Conservation (phyloP, 2,329 filamentous ascomycete genomes). For the Orbilia brochopaga region DNA sequence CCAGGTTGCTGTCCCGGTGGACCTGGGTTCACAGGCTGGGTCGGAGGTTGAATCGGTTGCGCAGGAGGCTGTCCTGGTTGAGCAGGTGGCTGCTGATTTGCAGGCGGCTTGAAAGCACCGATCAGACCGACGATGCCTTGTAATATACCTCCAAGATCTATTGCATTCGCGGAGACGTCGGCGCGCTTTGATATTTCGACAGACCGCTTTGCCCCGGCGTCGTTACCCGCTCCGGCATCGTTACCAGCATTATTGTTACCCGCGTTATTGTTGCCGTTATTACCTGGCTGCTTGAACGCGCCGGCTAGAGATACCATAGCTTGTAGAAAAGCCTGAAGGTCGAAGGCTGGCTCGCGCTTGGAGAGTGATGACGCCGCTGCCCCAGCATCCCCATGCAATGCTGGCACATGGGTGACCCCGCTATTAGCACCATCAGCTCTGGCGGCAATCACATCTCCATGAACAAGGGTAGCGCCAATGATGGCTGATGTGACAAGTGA, state of each 20-base stretch:
- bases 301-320: neutral
- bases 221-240: neutral
- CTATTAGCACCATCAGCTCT: conserved; percentile 68
- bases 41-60: conserved; percentile 59
- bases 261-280: neutral
- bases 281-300: too few relatives aligned
- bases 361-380: neutral
- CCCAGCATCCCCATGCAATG: conserved; percentile 57
- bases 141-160: too few relatives aligned
- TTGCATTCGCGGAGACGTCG: neutral
- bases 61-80: conserved; percentile 60
- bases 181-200: neutral
- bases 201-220: neutral
- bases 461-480: conserved; percentile 60
- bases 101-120: conserved; percentile 26
- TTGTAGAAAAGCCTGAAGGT: neutral
- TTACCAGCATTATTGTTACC: neutral
- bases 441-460: conserved; percentile 67
- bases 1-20: conserved; percentile 59
- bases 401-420: conserved; percentile 68
- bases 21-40: conserved; percentile 65
- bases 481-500: conserved; percentile 61
- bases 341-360: neutral
- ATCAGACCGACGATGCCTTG: neutral
- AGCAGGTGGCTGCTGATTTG: conserved; percentile 55